These are phyloP conservation scores for Monilinia vaccinii-corymbosi DNA, from an alignment of 2,329 filamentous ascomycete species.

Conservation along the genomic window DNA sequence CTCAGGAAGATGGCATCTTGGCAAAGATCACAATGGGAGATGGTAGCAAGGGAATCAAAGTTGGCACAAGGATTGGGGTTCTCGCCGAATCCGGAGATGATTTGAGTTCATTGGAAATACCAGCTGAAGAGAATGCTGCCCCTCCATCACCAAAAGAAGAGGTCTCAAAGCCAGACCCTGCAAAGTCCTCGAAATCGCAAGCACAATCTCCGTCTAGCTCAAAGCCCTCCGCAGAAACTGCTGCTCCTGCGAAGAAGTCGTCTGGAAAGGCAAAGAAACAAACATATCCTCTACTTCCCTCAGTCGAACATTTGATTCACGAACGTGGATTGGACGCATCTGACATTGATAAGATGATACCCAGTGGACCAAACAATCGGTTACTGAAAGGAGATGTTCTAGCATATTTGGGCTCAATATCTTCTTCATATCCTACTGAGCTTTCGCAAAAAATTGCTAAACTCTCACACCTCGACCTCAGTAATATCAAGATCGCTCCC, in stretches of 20 bases:
- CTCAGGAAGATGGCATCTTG: constrained; percentile 78
- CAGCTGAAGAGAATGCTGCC: constrained; percentile 48
- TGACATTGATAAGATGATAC: constrained; percentile 71
- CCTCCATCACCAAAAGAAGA: constrained; percentile 24
- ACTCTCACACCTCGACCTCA: constrained; percentile 79
- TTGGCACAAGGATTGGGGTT: constrained; percentile 74
- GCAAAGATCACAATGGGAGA: constrained; percentile 72
- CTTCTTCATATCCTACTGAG: constrained; percentile 59
- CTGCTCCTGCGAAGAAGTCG: constrained; percentile 30
- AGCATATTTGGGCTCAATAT: constrained; percentile 74
- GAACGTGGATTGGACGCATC: constrained; percentile 67
- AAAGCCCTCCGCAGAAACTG: constrained; percentile 16
- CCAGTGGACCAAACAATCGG: constrained; percentile 79
- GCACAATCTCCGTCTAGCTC: constrained; percentile 1
- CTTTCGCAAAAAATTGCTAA: constrained; percentile 65
- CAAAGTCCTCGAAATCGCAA: constrained; percentile 14
- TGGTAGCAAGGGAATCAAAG: constrained; percentile 67
- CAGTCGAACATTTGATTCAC: constrained; percentile 73
- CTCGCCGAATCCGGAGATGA: constrained; percentile 77
- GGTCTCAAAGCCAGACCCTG: constrained; percentile 21
- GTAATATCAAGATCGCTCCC: constrained; percentile 67
- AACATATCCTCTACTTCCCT: constrained; percentile 69
- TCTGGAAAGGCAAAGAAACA: constrained; percentile 49
- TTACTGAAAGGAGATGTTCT: constrained; percentile 93
- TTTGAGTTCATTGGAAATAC: constrained; percentile 62